Conservation (phyloP, 2,329 filamentous ascomycete species). For the Epichloe sibirici region DNA sequence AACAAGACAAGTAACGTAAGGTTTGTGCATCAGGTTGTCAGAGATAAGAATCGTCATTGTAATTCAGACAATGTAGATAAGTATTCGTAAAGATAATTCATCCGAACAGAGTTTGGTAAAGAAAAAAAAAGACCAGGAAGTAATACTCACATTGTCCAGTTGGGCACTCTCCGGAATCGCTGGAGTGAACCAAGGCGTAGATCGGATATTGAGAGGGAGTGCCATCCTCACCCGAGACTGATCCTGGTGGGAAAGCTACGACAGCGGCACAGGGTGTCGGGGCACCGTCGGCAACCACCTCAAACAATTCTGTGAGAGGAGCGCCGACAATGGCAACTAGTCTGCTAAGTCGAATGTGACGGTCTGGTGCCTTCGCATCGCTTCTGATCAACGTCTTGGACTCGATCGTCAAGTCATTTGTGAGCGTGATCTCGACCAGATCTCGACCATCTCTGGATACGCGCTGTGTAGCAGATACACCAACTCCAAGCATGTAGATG, state of each 20-base stretch:
- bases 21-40: conserved; percentile 70
- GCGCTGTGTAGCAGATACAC: conserved; percentile 32
- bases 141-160: conserved; percentile 70
- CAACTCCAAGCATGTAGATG: conserved; percentile 74
- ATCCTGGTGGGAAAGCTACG: conserved; percentile 49
- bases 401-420: conserved; percentile 44
- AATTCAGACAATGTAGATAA: conserved; percentile 99
- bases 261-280: conserved; percentile 64
- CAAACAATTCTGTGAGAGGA: conserved; percentile 54
- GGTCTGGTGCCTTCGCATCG: conserved; percentile 18
- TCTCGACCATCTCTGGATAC: conserved; percentile 11
- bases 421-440: conserved; percentile 36
- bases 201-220: conserved; percentile 31
- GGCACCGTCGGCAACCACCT: conserved; percentile 58
- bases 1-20: conserved; percentile 6
- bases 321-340: conserved; percentile 60
- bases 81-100: conserved; percentile 72
- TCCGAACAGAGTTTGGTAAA: conserved; percentile 48
- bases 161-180: conserved; percentile 88
- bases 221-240: conserved; percentile 24
- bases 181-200: conserved; percentile 64
- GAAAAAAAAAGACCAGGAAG: conserved; percentile 10
- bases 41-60: conserved; percentile 74
- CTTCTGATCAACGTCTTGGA: conserved; percentile 40
- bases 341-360: conserved; percentile 34